A percentile compares a stretch with the other conserved stretches of the same genome.
These are phyloP conservation scores for Dryas octopetala DNA, from an alignment of 306 rosid genomes.

Conservation along the genomic window DNA sequence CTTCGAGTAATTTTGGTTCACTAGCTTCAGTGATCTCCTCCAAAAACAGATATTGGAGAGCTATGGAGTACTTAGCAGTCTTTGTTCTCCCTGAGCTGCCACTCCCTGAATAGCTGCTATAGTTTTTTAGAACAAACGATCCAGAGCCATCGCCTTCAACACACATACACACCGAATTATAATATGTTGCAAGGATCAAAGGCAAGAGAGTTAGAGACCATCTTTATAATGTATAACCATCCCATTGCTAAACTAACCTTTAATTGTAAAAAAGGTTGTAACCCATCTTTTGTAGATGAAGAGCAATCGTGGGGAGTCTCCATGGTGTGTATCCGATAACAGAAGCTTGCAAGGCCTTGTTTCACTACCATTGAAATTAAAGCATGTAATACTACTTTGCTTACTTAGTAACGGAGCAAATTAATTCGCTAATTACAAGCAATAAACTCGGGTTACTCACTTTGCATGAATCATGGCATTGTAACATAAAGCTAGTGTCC, in stretches of 20 bases:
- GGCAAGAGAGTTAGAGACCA: too few species aligned
- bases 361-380: slow-evolving; percentile 39
- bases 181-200: neutral
- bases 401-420: neutral
- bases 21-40: slow-evolving; percentile 47
- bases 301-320: slow-evolving; percentile 75
- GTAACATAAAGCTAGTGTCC: slow-evolving; percentile 78
- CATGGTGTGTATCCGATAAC: slow-evolving; percentile 73
- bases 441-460: slow-evolving; percentile 38
- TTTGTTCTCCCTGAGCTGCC: slow-evolving; percentile 25
- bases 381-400: neutral
- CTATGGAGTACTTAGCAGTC: slow-evolving; percentile 72
- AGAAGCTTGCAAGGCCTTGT: slow-evolving; percentile 73
- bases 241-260: slow-evolving; percentile 44
- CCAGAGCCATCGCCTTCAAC: slow-evolving; percentile 63
- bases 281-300: slow-evolving; percentile 93
- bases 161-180: slow-evolving; percentile 2
- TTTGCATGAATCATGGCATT: slow-evolving; percentile 70
- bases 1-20: slow-evolving; percentile 4
- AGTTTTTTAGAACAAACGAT: slow-evolving; percentile 53
- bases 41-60: slow-evolving; percentile 70
- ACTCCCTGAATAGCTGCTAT: slow-evolving; percentile 30
- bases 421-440: neutral
- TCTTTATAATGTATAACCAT: neutral
- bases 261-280: slow-evolving; percentile 61